Percentiles rank a stretch among this genome's conserved stretches.
Evolutionary conservation across 108 stramenopile genomes (phyloP).

Genomic region (Cyclotella kingstonii): DNA sequence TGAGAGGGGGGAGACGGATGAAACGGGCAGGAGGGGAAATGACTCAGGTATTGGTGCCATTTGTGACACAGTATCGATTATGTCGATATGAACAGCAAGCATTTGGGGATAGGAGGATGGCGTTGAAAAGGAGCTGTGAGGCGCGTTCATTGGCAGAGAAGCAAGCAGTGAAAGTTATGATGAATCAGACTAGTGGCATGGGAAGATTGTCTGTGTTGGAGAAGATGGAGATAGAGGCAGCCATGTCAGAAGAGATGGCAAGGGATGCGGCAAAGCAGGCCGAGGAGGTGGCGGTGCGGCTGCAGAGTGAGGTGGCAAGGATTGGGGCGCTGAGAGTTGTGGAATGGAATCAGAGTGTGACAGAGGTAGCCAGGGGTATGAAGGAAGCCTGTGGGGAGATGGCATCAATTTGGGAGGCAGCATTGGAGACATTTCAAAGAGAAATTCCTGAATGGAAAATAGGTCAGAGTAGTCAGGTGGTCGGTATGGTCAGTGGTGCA

Average conservation of each 20-base stretch:
- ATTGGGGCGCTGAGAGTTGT: slow-evolving; percentile 56
- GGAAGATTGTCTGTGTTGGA: slow-evolving; percentile 54
- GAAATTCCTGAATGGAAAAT: slow-evolving; percentile 33
- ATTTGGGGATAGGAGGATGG: slow-evolving; percentile 68
- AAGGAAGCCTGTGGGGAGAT: slow-evolving; percentile 76
- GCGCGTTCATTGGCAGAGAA: slow-evolving; percentile 61
- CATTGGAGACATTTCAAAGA: slow-evolving; percentile 30
- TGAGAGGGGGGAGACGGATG: slow-evolving; percentile 66
- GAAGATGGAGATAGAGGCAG: slow-evolving; percentile 59
- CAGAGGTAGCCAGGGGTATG: slow-evolving; percentile 61
- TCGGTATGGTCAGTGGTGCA: background rate
- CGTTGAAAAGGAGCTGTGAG: slow-evolving; percentile 55
- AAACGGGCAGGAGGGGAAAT: slow-evolving; percentile 77
- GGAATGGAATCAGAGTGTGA: slow-evolving; percentile 75
- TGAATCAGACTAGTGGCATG: slow-evolving; percentile 55
- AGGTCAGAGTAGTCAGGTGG: background rate
- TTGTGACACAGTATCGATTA: slow-evolving; percentile 71
- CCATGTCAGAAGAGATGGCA: slow-evolving; percentile 59
- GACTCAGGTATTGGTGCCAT: slow-evolving; percentile 64
- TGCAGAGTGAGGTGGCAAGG: slow-evolving; percentile 77
- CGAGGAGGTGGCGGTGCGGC: slow-evolving; percentile 64
- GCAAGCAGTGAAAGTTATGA: slow-evolving; percentile 59
- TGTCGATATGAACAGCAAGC: slow-evolving; percentile 79
- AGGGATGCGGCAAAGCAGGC: slow-evolving; percentile 57
- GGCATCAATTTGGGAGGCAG: slow-evolving; percentile 74